Evolutionary conservation across 139 green algal genomes (phyloP), one percentile per base, ranked within the genome.

Genomic region (Micromonas pusilla): DNA sequence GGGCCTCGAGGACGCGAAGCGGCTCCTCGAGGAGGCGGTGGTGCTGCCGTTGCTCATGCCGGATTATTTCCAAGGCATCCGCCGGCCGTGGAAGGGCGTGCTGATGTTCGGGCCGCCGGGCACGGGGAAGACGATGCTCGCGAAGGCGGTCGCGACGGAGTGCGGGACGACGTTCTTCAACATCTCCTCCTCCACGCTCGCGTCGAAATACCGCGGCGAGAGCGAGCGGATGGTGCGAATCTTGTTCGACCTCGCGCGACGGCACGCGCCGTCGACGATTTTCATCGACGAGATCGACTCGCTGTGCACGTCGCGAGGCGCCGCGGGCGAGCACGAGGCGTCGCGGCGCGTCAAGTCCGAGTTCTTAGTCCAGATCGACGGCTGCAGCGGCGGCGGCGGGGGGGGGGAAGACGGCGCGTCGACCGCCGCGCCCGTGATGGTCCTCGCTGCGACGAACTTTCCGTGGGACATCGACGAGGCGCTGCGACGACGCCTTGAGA

Each of bases 401-500:
- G 63, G 63, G 30, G 13, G 63, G 30, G 19, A 70, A 70, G 63
- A 36, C 9, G 28, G 53, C 21, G 20, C 20, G 20, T 64, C 21
- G 53, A 64, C 53, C 20, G 53, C 53, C 53, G 53, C 53, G 53
- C 53, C 53, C 67, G 93, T 98, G 54, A 96, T 98, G 91, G 90
- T 98, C 68, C 87, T 98, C 57, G 93, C 92, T 0, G 93, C 93
- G 62, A 98, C 93, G 53, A 98, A 98, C 88, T 97, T 95, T 82
- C 93, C 93, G 3, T 97, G 92, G 93, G 91, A 97, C 82, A 89
- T 98, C 21, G 93, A 97, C 65, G 93, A 97, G 83, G 93, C 92
- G 4, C 85, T 97, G 83, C 80, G 90, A 66, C 83, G 93, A 37
- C 85, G 93, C 19, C 79, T 97, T 70, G 92, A 97, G 86, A 98